Evolutionary conservation across 202 grass and related monocot species (phyloP).

Genomic region (Miscanthus sacchariflorus): DNA sequence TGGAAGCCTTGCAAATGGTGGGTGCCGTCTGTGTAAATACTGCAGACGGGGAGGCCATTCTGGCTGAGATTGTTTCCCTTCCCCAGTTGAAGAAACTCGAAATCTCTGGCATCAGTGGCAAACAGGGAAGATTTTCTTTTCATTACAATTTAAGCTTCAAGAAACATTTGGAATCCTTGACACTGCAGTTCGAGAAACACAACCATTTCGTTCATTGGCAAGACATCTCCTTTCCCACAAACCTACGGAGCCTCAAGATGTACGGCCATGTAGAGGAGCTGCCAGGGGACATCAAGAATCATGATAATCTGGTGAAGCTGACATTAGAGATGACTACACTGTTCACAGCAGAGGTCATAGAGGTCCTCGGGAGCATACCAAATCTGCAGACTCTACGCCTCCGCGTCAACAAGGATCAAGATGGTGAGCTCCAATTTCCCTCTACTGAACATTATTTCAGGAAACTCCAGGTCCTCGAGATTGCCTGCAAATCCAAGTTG

Average conservation of each 20-base stretch:
- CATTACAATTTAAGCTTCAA: accelerated
- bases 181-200: background rate
- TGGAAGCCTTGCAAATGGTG: background rate
- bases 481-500: no score
- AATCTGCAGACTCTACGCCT: background rate
- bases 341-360: background rate
- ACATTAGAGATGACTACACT: background rate
- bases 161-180: background rate
- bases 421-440: no score
- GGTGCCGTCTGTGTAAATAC: background rate
- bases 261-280: background rate
- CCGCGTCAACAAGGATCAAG: background rate
- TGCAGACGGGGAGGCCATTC: background rate
- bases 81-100: background rate
- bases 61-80: background rate
- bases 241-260: background rate
- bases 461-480: no score
- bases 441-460: no score
- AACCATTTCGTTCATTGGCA: background rate
- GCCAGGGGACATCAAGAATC: accelerated
- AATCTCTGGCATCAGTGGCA: background rate
- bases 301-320: background rate
- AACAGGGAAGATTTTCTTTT: no score
- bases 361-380: background rate
- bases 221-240: accelerated